phyloP scores from a whole-genome alignment of 106 monocot species.

The Triglochin maritima region DNA sequence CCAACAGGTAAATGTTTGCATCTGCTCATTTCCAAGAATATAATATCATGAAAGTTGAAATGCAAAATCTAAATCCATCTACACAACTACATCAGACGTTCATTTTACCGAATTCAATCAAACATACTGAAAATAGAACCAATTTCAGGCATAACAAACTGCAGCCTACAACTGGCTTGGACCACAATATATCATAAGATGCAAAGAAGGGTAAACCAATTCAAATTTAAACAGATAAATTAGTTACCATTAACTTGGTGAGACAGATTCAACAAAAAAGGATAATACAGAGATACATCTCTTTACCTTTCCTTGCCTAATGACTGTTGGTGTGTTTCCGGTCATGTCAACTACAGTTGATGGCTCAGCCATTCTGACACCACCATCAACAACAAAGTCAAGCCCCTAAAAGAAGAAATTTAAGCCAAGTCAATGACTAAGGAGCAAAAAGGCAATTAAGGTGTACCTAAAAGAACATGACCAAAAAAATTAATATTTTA shows the following conservation, averaged over 20 bases:
- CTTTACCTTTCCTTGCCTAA: constrained; percentile 86
- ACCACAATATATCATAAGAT: background rate
- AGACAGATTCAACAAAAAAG: background rate
- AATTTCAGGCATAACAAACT: background rate
- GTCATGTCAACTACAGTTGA: constrained; percentile 98
- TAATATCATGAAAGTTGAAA: too few species aligned
- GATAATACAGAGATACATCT: background rate
- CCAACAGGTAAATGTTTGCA: too few species aligned
- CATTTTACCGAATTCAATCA: background rate
- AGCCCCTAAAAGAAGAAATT: constrained; percentile 51
- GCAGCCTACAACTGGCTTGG: background rate
- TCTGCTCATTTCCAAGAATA: too few species aligned
- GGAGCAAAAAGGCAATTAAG: background rate
- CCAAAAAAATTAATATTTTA: too few species aligned
- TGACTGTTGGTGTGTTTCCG: constrained; percentile 48
- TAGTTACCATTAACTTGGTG: background rate
- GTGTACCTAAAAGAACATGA: too few species aligned
- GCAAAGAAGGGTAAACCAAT: background rate
- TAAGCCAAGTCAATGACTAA: constrained; percentile 4
- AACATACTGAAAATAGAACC: background rate
- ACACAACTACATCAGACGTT: too few species aligned
- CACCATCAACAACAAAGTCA: constrained; percentile 95
- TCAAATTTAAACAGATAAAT: background rate
- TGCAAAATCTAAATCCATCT: too few species aligned
- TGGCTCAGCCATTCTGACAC: constrained; percentile 72